Evolutionary conservation across 139 green algal species (phyloP).

Genomic region (Edaphochlamys debaryana): DNA sequence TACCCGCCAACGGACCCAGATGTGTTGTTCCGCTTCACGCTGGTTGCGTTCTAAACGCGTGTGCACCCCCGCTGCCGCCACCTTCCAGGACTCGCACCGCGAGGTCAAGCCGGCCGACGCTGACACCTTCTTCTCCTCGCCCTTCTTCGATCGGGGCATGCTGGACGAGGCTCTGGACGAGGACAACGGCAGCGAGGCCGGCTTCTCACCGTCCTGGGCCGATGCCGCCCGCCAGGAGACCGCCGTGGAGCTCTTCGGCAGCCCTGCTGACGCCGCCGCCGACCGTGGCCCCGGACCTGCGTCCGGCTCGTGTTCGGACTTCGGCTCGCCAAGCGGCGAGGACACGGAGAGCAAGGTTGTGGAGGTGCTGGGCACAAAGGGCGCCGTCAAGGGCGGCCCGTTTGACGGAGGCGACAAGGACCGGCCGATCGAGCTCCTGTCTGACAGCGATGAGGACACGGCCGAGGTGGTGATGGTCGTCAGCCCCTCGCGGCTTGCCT

Average conservation of each 20-base stretch:
- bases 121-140: slow-evolving; percentile 21
- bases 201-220: not conserved
- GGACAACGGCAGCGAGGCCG: not conserved
- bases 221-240: no score
- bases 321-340: no score
- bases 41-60: no score
- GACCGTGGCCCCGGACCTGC: not conserved
- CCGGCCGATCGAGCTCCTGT: slow-evolving; percentile 19
- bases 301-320: not conserved
- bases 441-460: not conserved
- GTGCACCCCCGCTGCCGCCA: no score
- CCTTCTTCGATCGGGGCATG: slow-evolving; percentile 26
- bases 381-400: no score
- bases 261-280: not conserved
- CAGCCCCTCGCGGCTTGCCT: no score
- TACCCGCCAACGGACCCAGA: no score
- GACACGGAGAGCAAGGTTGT: no score
- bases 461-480: no score
- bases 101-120: not conserved
- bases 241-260: no score
- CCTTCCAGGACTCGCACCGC: not conserved
- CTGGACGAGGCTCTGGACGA: not conserved
- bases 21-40: no score
- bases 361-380: no score
- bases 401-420: not conserved